A percentile compares a stretch with the other conserved stretches of the same genome.
phyloP scores from a whole-genome alignment of 345 rosid species.

The Aurinia saxatilis region DNA sequence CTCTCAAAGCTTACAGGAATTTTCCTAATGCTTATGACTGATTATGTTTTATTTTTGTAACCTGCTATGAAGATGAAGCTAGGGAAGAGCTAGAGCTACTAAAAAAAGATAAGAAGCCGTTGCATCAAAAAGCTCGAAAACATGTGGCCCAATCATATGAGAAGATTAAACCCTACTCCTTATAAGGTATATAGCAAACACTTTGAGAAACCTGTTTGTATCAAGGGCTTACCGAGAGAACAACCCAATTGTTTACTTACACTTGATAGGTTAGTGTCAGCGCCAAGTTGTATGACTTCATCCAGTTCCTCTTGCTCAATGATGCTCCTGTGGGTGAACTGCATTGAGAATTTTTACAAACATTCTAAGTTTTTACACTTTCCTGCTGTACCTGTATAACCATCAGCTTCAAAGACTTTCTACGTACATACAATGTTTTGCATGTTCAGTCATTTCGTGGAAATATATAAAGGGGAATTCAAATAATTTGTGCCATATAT shows the following conservation, averaged over 20 bases:
- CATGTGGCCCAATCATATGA: constrained; percentile 90
- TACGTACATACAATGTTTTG: no score
- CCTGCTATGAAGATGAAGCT: constrained; percentile 35
- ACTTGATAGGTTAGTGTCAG: constrained; percentile 81
- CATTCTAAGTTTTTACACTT: not conserved
- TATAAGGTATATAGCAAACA: constrained; percentile 56
- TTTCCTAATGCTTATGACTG: constrained; percentile 6
- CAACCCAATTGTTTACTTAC: not conserved
- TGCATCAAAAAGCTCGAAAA: constrained; percentile 78
- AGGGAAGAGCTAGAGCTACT: constrained; percentile 71
- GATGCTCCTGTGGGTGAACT: constrained; percentile 98
- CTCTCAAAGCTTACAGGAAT: no score
- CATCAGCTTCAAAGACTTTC: constrained; percentile 4
- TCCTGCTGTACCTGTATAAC: not conserved
- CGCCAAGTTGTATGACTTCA: constrained; percentile 78
- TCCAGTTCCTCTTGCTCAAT: constrained; percentile 91
- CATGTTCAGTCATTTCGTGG: no score
- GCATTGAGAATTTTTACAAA: constrained; percentile 26
- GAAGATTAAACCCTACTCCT: constrained; percentile 89
- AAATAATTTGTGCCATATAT: no score
- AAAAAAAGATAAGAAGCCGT: constrained; percentile 57
- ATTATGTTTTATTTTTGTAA: not conserved
- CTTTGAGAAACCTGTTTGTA: not conserved
- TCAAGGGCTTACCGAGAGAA: not conserved
- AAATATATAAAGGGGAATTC: no score